phyloP scores from a whole-genome alignment of 140 eudicot species.

The Senecio squalidus region DNA sequence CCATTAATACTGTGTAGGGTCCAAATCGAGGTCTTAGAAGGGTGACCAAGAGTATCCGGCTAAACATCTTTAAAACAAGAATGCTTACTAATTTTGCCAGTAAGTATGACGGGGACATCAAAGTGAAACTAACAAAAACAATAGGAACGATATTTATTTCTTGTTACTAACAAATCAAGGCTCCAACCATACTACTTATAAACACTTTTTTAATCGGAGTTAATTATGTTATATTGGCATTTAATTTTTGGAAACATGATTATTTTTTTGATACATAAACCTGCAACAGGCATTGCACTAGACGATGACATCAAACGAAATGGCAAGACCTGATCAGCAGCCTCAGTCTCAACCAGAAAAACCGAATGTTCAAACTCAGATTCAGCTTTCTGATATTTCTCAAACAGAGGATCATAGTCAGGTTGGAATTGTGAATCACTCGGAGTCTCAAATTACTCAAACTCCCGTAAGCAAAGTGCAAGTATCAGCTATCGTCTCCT shows the following conservation, averaged over 20 bases:
- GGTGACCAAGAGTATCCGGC: no score
- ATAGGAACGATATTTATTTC: not conserved
- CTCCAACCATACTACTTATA: not conserved
- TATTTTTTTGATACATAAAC: not conserved
- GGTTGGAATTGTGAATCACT: conserved; percentile 8
- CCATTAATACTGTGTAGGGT: no score
- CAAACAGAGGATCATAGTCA: conserved; percentile 23
- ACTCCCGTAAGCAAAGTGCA: not conserved
- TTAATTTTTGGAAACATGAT: no score
- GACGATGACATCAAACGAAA: conserved; percentile 1
- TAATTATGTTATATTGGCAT: no score
- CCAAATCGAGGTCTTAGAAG: no score
- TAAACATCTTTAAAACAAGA: no score
- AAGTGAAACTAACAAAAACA: conserved; percentile 4
- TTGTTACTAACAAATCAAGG: no score
- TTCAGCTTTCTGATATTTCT: conserved; percentile 8
- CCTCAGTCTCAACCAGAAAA: conserved; percentile 16
- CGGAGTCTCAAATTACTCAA: conserved; percentile 9
- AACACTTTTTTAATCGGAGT: no score
- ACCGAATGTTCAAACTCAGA: conserved; percentile 20
- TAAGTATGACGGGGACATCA: not conserved
- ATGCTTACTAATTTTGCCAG: no score
- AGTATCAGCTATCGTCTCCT: conserved; percentile 10
- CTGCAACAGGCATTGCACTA: not conserved
- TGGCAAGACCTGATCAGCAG: conserved; percentile 27